Percentiles rank a stretch among this genome's conserved stretches.
Evolutionary conservation across 1,284 basidiomycete species (phyloP).

Genomic region (Ceratobasidium sp.): DNA sequence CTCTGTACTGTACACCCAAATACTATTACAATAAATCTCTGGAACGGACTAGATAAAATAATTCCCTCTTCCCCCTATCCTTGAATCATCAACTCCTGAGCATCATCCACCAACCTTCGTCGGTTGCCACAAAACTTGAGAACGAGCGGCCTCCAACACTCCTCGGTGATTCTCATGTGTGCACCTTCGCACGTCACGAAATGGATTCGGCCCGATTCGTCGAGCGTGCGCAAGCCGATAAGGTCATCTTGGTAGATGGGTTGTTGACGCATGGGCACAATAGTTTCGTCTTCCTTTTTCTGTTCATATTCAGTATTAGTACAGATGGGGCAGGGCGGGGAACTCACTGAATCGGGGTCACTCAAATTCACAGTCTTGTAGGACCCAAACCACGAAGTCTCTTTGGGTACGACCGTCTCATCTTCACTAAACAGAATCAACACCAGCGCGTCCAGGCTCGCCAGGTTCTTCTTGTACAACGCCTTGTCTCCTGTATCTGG

Average conservation of each 20-base stretch:
- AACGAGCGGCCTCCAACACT: constrained; percentile 66
- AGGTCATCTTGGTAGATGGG: constrained; percentile 86
- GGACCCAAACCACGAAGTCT: constrained; percentile 86
- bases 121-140: constrained; percentile 54
- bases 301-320: constrained; percentile 13
- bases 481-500: constrained; percentile 64
- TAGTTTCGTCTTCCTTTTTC: constrained; percentile 55
- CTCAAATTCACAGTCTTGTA: constrained; percentile 60
- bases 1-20: neutral
- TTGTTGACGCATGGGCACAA: constrained; percentile 80
- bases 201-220: constrained; percentile 73
- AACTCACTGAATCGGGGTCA: constrained; percentile 31
- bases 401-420: constrained; percentile 82
- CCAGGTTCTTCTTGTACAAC: constrained; percentile 66
- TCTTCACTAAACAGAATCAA: constrained; percentile 77
- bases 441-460: constrained; percentile 67
- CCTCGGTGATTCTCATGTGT: constrained; percentile 80
- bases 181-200: constrained; percentile 77
- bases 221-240: constrained; percentile 84
- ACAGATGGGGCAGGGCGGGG: neutral
- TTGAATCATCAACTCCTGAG: neutral
- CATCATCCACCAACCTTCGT: neutral
- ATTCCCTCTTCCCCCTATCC: neutral
- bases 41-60: neutral
- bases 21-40: neutral